Evolutionary conservation across 2,329 filamentous ascomycete genomes (phyloP), one percentile per base, ranked within the genome.

Genomic region (Thermochaetoides dissita): DNA sequence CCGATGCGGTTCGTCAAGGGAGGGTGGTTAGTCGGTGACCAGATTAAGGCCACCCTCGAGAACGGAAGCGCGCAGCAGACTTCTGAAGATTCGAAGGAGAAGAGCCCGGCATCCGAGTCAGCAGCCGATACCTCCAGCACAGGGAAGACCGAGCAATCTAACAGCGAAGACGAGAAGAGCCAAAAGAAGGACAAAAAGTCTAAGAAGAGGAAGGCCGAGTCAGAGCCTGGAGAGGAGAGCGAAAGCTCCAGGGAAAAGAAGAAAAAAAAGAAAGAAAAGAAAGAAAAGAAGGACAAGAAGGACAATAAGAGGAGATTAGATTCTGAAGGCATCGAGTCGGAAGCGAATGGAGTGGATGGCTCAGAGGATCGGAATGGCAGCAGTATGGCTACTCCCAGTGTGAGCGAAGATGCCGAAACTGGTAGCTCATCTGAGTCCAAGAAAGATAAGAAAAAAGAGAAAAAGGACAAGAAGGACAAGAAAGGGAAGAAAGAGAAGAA

Each of bases 1-100:
- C 69, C 74, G 8, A 84, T 94, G 69, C 76, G 79, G 38, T 98
- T 98, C 60, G 81, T 98, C 24, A 78, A 71, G 45, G 91, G 86
- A n/a, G 91, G 89, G 0, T 72, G 87, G 43, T 58, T 76, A 30
- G 66, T 78, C 24, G 73, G 72, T 31, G 71, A 76, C 47, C 66
- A 74, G 53, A 67, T 75, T 39, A 63, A 71, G 52, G 66, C 68
- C 34, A 57, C 63, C 45, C 59, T 59, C 40, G 59, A 61, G n/a
- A 12, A 12, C 43, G 58, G 5, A 5, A 24, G 17, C 17, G 17
- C 17, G 17, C 17, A 24, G 17, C 3, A 24, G 17, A 24, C 3
- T 24, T 24, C 17, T 24, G 17, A 33, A n/a, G 36, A 40, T 9
- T 29, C 41, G 7, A 8, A 40, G 10, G 46, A 42, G 32, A 44